A percentile compares a stretch with the other conserved stretches of the same genome.
phyloP scores from a whole-genome alignment of 2,329 filamentous ascomycete genomes.

The Diaporthe sp. region DNA sequence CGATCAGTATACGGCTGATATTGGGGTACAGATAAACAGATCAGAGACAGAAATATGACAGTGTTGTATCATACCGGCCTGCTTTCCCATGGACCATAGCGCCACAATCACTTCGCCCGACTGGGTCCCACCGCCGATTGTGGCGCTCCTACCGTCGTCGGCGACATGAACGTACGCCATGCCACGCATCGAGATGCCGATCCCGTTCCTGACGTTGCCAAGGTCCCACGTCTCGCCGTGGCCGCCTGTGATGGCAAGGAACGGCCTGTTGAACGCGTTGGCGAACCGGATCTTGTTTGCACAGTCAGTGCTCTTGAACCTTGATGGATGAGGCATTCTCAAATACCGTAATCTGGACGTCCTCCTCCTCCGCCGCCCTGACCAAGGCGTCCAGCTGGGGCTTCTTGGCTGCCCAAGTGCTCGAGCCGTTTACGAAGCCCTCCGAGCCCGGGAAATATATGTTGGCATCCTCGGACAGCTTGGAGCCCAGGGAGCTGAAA shows the following conservation, averaged over 20 bases:
- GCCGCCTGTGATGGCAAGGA: conserved; percentile 46
- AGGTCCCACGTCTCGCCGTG: conserved; percentile 46
- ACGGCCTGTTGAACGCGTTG: conserved; percentile 42
- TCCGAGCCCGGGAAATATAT: conserved; percentile 21
- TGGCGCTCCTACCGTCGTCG: conserved; percentile 48
- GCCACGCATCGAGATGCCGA: conserved; percentile 46
- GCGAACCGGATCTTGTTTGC: conserved; percentile 44
- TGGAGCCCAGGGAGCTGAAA: not conserved
- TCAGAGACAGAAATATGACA: not conserved
- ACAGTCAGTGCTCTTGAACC: not conserved
- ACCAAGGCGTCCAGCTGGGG: conserved; percentile 45
- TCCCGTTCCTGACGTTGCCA: conserved; percentile 41
- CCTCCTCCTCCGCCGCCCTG: conserved; percentile 43
- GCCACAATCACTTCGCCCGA: conserved; percentile 47
- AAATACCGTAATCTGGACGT: conserved; percentile 45
- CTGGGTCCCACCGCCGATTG: conserved; percentile 50
- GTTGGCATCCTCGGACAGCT: conserved; percentile 13
- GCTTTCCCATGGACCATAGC: conserved; percentile 50
- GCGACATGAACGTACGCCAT: conserved; percentile 48
- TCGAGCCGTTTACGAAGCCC: conserved; percentile 11
- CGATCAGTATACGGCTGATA: not conserved
- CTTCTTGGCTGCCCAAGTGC: conserved; percentile 3
- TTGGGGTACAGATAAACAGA: too few species aligned
- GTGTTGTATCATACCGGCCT: conserved; percentile 25
- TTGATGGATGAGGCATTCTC: not conserved